These are phyloP conservation scores for Cryptosporidium andersoni DNA, from an alignment of 169 alveolate species.

Conservation along the genomic window DNA sequence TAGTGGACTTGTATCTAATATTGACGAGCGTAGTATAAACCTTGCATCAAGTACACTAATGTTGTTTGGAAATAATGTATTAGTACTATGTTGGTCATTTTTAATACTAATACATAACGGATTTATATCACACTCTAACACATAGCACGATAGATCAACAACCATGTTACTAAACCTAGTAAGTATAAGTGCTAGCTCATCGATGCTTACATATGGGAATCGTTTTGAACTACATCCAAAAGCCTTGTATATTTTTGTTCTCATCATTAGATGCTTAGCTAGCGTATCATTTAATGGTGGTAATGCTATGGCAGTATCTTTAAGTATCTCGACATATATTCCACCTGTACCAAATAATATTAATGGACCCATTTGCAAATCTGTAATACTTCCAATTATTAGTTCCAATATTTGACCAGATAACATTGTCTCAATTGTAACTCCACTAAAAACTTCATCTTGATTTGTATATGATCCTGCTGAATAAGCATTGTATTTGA, in stretches of 20 bases:
- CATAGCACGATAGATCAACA: slow-evolving; percentile 66
- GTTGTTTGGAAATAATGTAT: background rate
- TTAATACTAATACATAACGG: slow-evolving; percentile 42
- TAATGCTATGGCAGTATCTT: slow-evolving; percentile 75
- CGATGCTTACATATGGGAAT: slow-evolving; percentile 60
- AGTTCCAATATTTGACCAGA: slow-evolving; percentile 73
- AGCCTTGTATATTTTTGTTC: slow-evolving; percentile 71
- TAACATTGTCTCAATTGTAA: slow-evolving; percentile 77
- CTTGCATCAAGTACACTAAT: background rate
- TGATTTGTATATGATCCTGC: slow-evolving; percentile 27
- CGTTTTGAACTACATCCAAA: slow-evolving; percentile 62
- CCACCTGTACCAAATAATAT: slow-evolving; percentile 83
- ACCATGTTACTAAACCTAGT: slow-evolving; percentile 64
- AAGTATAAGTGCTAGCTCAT: slow-evolving; percentile 50
- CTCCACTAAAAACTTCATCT: slow-evolving; percentile 78
- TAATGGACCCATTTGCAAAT: slow-evolving; percentile 79
- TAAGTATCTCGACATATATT: slow-evolving; percentile 78
- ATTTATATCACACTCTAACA: slow-evolving; percentile 72
- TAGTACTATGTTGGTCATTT: background rate
- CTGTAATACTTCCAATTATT: slow-evolving; percentile 76
- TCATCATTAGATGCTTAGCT: slow-evolving; percentile 65
- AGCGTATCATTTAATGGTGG: slow-evolving; percentile 68
- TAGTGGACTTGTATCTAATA: background rate
- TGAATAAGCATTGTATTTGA: slow-evolving; percentile 57
- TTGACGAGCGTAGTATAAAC: background rate